Base-by-base conservation (phyloP, 2,329 filamentous ascomycete species). In the Penicillium paneum region DNA sequence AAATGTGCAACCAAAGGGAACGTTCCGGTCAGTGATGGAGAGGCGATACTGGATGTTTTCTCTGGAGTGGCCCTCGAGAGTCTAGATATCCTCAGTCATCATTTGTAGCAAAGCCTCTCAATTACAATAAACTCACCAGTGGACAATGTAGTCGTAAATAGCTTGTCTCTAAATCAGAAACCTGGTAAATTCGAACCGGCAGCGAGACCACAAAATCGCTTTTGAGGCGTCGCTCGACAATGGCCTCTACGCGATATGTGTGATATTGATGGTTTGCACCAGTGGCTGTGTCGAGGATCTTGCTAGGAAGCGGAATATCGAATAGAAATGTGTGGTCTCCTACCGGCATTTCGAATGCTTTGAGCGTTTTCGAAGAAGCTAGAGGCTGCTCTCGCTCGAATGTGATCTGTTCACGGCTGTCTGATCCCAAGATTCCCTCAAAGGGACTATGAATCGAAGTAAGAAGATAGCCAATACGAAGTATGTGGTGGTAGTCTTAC, bases 281-380 rank as follows among this genome's bases (percentile, higher is more conserved):
- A 3, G 54, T 47, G 3, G 61, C 49, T 0, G 62, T 64, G 6
- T 60, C 57, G 5, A 56, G n/a, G 2, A 57, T 39, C 10, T 48
- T 47, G 3, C 31, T 41, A 11, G 54, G 24, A 8, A 65, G 26
- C 2, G 61, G 50, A 13, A 65, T 56, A 4, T 54, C 43, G 38
- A 65, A 62, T 10, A 58, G 51, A 13, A 65, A 64, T n/a, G 59
- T 54, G 29, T 65, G 60, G 19, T 61, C 29, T 8, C 63, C 63
- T 7, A 53, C 48, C 1, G 60, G 55, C 39, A 64, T 47, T 42
- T 17, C 52, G 38, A 65, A 64, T 1, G 52, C 46, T 17, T 42
- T 56, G 17, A 61, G 48, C 7, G 47, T 58, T 44, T 58, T 56
- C 1, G 62, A 61, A 6, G 54, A 52, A 4, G 59, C 63, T 6